A percentile compares a stretch with the other conserved stretches of the same genome.
Evolutionary conservation across 495 filamentous ascomycete genomes (phyloP).

Genomic region (Aspergillus steynii): DNA sequence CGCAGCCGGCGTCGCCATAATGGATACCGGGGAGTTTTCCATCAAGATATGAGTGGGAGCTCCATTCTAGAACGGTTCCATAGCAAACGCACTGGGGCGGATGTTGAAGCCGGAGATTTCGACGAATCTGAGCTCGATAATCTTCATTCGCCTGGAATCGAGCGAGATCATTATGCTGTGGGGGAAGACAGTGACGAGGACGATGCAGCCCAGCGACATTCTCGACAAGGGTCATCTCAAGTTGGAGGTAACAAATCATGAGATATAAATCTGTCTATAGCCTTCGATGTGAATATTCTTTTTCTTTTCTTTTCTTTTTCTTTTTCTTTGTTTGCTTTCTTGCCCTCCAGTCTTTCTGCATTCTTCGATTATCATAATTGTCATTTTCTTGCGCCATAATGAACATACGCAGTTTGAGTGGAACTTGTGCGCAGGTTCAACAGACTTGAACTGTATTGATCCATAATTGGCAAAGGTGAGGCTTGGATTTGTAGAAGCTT

Average conservation of each 20-base stretch:
- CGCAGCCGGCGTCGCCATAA: conserved; percentile 59
- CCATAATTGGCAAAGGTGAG: no score
- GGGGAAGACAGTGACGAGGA: conserved; percentile 48
- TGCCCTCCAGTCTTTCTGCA: background rate
- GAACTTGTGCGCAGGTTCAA: no score
- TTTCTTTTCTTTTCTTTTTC: conserved; percentile 4
- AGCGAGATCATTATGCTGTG: conserved; percentile 45
- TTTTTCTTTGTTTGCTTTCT: background rate
- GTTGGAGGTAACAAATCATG: conserved; percentile 13
- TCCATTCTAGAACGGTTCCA: conserved; percentile 39
- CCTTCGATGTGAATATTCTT: background rate
- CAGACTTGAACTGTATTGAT: no score
- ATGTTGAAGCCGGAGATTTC: conserved; percentile 84
- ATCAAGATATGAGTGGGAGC: conserved; percentile 31
- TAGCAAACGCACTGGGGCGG: conserved; percentile 52
- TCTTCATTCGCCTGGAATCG: conserved; percentile 51
- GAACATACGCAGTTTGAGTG: no score
- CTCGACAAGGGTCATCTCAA: conserved; percentile 6
- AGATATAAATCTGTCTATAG: conserved; percentile 9
- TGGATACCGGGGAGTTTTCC: conserved; percentile 49
- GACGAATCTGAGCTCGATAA: conserved; percentile 87
- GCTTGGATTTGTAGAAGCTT: background rate
- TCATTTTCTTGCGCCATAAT: background rate
- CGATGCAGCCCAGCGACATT: conserved; percentile 18
- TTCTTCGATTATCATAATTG: background rate